phyloP scores from a whole-genome alignment of 495 filamentous ascomycete species.

The Penicillium alfredii region DNA sequence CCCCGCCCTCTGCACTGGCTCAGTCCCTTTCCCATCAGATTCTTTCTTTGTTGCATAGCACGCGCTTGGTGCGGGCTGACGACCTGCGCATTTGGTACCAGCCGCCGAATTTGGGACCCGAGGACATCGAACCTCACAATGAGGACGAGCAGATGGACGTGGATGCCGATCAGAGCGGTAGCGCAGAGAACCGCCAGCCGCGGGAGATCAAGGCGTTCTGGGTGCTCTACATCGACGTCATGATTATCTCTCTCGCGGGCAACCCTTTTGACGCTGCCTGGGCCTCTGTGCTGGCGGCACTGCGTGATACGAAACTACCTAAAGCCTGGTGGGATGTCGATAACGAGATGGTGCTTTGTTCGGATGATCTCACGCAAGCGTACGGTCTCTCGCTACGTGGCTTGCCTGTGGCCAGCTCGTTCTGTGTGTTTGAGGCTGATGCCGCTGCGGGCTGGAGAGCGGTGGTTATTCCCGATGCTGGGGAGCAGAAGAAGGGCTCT shows the following conservation, averaged over 20 bases:
- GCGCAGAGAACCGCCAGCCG: conserved; percentile 10
- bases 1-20: conserved; percentile 70
- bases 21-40: conserved; percentile 78
- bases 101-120: conserved; percentile 37
- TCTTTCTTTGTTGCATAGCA: conserved; percentile 64
- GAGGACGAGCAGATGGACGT: conserved; percentile 43
- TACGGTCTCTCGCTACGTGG: conserved; percentile 47
- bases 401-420: conserved; percentile 66
- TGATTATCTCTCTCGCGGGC: conserved; percentile 85
- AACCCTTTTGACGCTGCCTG: conserved; percentile 88
- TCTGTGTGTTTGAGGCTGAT: conserved; percentile 66
- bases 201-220: conserved; percentile 76
- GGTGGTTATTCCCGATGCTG: conserved; percentile 35
- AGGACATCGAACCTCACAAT: conserved; percentile 30
- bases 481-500: conserved; percentile 35
- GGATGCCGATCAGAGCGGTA: conserved; percentile 20
- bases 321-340: conserved; percentile 82
- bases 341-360: conserved; percentile 69
- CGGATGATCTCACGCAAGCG: conserved; percentile 45
- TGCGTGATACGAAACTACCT: conserved; percentile 73
- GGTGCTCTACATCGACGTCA: conserved; percentile 86
- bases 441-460: conserved; percentile 40
- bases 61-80: conserved; percentile 52
- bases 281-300: conserved; percentile 75
- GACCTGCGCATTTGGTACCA: conserved; percentile 67